Evolutionary conservation across 78 protist species (phyloP), one percentile per base, ranked within the genome.

Genomic region (Dictyostelium brefeldianum): DNA sequence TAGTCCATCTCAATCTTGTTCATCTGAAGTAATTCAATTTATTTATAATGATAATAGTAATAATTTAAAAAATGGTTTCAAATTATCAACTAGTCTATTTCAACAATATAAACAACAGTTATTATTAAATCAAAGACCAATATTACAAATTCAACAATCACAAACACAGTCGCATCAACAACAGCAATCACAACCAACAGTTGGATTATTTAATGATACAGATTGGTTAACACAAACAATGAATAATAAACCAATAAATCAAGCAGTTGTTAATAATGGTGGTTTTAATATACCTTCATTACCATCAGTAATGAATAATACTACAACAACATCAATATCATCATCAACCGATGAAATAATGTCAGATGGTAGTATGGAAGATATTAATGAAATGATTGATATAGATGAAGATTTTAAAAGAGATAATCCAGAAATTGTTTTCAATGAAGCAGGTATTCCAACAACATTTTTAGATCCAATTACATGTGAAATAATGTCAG

Each of bases 401-500:
- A 27, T 53, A 4, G 83, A 78, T 27, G 92, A 87, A 53, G 50
- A 18, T n/a, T 87, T 77, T 75, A 54, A 59, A 46, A 73, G 48
- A 48, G 59, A 41, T 8, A 46, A 87, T 64, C 92, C 92, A 14
- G 92, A 77, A 17, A 87, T 87, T 59, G 36, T 77, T 20, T 46
- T 77, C 36, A 77, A 87, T 48, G 92, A 87, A 36, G 83, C 92
- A 4, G 92, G 92, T 48, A 65, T 87, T 27, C 92, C 92, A 31
- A 77, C 92, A 14, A 87, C 70, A 9, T 87, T 87, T 59, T 41
- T 87, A 50, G 92, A 87, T 48, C 92, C 92, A 9, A 87, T 87
- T 12, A 87, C 92, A 57, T 65, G 62, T 8, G 79, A 87, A 57
- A 53, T 87, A 67, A 87, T 87, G 92, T 48, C 1, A 4, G 92